Evolutionary conservation across 2,329 filamentous ascomycete species (phyloP).

Genomic region (Periglandula ipomoeae): DNA sequence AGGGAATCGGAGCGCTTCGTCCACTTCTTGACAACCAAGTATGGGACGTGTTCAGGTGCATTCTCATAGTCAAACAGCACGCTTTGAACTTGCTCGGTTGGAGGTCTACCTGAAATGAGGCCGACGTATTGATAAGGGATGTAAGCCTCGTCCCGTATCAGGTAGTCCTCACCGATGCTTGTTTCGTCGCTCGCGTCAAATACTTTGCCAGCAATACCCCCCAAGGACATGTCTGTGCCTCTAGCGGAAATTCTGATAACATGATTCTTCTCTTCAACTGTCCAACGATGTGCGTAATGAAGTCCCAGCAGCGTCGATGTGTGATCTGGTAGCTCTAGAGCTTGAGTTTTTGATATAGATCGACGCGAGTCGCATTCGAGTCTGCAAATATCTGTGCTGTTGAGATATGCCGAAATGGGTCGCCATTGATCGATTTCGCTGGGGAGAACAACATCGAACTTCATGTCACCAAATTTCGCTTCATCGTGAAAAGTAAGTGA

Average conservation of each 20-base stretch:
- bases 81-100: conserved; percentile 27
- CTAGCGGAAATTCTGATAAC: conserved; percentile 32
- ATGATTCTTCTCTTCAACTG: conserved; percentile 27
- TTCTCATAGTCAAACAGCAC: conserved; percentile 27
- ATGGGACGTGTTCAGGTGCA: conserved; percentile 34
- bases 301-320: conserved; percentile 35
- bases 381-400: conserved; percentile 24
- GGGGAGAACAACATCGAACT: conserved; percentile 37
- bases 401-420: conserved; percentile 31
- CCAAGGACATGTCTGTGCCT: conserved; percentile 16
- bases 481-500: conserved; percentile 24
- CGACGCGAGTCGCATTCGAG: conserved; percentile 15
- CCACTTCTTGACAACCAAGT: conserved; percentile 39
- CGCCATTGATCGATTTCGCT: conserved; percentile 27
- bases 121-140: conserved; percentile 33
- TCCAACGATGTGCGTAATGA: conserved; percentile 39
- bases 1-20: conserved; percentile 52
- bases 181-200: conserved; percentile 19
- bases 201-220: conserved; percentile 20
- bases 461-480: conserved; percentile 15
- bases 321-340: conserved; percentile 26
- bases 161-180: conserved; percentile 14
- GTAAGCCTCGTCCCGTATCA: conserved; percentile 30
- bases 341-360: conserved; percentile 13
- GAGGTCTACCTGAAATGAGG: conserved; percentile 35